Base-by-base conservation (phyloP, 495 filamentous ascomycete species). In the Tuber aestivum region DNA sequence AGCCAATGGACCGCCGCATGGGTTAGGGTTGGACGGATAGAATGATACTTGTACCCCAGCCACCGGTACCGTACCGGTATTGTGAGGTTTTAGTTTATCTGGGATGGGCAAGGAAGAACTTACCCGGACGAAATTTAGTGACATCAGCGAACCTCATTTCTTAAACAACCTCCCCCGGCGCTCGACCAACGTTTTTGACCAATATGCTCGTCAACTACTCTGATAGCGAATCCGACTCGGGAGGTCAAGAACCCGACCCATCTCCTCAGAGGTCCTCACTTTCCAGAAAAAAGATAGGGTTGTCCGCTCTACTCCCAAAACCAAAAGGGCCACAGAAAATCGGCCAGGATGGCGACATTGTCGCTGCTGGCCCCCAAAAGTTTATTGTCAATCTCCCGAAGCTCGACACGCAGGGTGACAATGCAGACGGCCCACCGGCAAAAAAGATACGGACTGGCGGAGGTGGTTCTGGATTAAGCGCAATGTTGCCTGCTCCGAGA, bases 341-440 rank as follows among this genome's bases (percentile, higher is more conserved):
- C n/a, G 38, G 45, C 6, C 75, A 70, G 37, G 78, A 72, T 48
- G 68, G 69, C 45, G 27, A 71, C 70, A 73, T 38, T 41, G 74
- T 77, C 45, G 71, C 70, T 41, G 69, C 44, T 41, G 78, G 73
- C 48, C 78, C 78, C 3, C 82, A 82, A 72, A 83, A 83, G 61
- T 79, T 83, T 70, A 73, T 83, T 27, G 78, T 83, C 42, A 80
- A 83, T 42, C 81, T 83, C 27, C 81, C 81, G 71, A 82, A 83
- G 41, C 8, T 72, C 50, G 74, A 70, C 12, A 72, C 77, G 41
- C 70, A 80, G 3, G 72, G 74, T 21, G 74, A 79, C 23, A 32
- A 50, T 35, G 73, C 72, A 69, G 78, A 82, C 75, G 71, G 71
- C 18, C 81, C 81, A 32, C 78, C 78, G 48, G 50, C 72, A 23